Evolutionary conservation across 495 filamentous ascomycete genomes (phyloP).

Genomic region (Glutinoglossum americanum): DNA sequence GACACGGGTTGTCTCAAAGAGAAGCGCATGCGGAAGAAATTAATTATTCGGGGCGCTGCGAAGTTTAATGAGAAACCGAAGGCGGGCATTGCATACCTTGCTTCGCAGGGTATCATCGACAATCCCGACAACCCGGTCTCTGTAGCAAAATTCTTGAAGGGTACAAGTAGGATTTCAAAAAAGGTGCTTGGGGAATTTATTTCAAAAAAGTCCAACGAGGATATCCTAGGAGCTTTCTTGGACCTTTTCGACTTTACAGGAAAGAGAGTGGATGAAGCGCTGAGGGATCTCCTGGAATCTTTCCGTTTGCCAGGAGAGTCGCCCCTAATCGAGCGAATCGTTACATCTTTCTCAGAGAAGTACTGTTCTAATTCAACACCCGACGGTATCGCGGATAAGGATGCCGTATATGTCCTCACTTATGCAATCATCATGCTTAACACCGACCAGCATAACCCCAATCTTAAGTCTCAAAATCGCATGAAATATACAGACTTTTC

Average conservation of each 20-base stretch:
- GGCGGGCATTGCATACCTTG: constrained; percentile 67
- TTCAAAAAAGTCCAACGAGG: constrained; percentile 70
- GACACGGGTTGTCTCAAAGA: constrained; percentile 38
- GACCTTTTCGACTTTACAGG: constrained; percentile 67
- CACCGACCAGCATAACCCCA: constrained; percentile 87
- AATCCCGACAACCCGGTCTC: constrained; percentile 46
- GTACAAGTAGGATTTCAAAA: constrained; percentile 74
- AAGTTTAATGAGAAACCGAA: constrained; percentile 95
- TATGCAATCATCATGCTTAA: constrained; percentile 95
- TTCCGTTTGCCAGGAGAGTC: constrained; percentile 92
- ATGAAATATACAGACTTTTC: constrained; percentile 71
- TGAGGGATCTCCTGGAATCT: constrained; percentile 68
- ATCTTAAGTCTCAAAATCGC: constrained; percentile 55
- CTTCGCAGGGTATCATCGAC: constrained; percentile 62
- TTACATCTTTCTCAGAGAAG: constrained; percentile 65
- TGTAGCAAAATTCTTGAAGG: constrained; percentile 64
- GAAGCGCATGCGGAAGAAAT: constrained; percentile 57
- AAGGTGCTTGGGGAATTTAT: constrained; percentile 78
- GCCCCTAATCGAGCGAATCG: constrained; percentile 77
- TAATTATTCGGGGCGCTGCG: constrained; percentile 67
- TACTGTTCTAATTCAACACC: constrained; percentile 57
- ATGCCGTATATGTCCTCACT: constrained; percentile 74
- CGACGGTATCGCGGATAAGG: constrained; percentile 62
- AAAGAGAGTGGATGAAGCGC: constrained; percentile 72
- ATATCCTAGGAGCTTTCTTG: constrained; percentile 62